Conservation (phyloP, 306 rosid genomes). For the Cicer cuneatum region DNA sequence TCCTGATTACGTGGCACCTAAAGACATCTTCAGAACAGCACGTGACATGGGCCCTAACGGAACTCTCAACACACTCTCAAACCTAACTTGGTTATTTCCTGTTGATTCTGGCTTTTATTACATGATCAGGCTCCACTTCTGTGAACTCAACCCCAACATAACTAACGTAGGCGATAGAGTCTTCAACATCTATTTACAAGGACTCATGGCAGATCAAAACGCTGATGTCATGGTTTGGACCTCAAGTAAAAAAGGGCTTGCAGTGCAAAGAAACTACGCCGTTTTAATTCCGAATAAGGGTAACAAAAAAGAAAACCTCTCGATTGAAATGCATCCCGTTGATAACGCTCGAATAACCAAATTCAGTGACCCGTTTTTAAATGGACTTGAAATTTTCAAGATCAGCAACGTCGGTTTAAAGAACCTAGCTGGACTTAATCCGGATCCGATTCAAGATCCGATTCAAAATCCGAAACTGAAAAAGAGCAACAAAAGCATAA, state of each 20-base stretch:
- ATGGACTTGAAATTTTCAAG: constrained; percentile 64
- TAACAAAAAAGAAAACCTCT: constrained; percentile 35
- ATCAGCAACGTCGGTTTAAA: background rate
- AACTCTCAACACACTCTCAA: background rate
- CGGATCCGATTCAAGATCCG: constrained; percentile 33
- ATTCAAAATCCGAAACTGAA: background rate
- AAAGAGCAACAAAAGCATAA: background rate
- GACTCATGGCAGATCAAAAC: background rate
- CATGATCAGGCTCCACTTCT: constrained; percentile 55
- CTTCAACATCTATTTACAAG: constrained; percentile 46
- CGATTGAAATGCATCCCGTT: constrained; percentile 37
- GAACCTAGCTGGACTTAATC: constrained; percentile 54
- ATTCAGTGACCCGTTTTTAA: constrained; percentile 44
- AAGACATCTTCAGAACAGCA: constrained; percentile 27
- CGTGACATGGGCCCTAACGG: constrained; percentile 39
- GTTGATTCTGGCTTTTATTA: constrained; percentile 43
- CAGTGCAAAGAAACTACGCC: constrained; percentile 37
- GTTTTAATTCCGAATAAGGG: background rate
- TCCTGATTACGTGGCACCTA: constrained; percentile 49
- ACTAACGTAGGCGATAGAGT: rapidly evolving
- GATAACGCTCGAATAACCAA: rapidly evolving
- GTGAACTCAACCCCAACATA: constrained; percentile 37
- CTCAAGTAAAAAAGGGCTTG: background rate
- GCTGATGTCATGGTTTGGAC: constrained; percentile 43
- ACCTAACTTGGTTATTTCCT: constrained; percentile 42